These are phyloP conservation scores for Tubosaeta sp. DNA, from an alignment of 768 basidiomycete species.

Conservation along the genomic window DNA sequence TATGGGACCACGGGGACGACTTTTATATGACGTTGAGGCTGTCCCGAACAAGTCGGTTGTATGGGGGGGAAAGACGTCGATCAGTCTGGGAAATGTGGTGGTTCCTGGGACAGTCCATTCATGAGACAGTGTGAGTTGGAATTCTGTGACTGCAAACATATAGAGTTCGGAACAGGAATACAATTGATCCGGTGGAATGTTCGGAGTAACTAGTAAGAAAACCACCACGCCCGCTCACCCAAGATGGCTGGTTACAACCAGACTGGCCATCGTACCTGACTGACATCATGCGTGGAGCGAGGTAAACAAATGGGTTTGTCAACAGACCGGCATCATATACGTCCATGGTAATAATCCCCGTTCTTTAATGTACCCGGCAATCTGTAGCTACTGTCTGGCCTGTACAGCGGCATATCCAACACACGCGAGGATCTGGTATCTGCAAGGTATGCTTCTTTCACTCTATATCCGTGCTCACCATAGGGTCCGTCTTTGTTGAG, in stretches of 20 bases:
- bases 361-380: not conserved
- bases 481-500: not conserved
- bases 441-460: not conserved
- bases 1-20: not conserved
- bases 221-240: too few species aligned
- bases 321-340: not conserved
- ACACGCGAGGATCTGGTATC: constrained; percentile 3
- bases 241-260: not conserved
- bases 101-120: not conserved
- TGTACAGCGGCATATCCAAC: not conserved
- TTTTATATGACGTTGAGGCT: not conserved
- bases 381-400: not conserved
- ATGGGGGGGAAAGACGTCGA: not conserved
- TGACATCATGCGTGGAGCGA: not conserved
- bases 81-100: not conserved
- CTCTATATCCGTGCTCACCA: not conserved
- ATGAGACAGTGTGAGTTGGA: too few species aligned
- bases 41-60: not conserved
- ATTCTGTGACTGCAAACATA: not conserved
- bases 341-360: not conserved
- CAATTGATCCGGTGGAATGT: not conserved
- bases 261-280: too few species aligned
- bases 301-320: not conserved
- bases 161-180: not conserved
- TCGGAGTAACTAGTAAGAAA: not conserved